Evolutionary conservation across 2,329 filamentous ascomycete species (phyloP), one percentile per base, ranked within the genome.

Genomic region (Colletotrichum karsti): DNA sequence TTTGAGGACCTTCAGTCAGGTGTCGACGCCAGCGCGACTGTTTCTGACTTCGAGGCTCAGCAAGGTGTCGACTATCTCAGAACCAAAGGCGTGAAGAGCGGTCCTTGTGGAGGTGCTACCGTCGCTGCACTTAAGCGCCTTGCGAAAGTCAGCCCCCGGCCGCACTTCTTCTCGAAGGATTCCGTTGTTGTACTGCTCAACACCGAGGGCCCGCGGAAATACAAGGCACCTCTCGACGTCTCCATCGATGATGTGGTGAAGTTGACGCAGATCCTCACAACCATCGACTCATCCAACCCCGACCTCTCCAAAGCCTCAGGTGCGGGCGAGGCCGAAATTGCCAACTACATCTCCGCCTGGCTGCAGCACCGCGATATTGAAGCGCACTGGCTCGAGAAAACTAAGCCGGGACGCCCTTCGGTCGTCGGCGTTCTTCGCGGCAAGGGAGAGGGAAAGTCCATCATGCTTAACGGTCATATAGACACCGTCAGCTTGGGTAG

Each of bases 1-100:
- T 95, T 91, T 90, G 83, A 88, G 0, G 74, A 88, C 0, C 75
- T 95, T 4, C 77, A 81, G 7, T 74, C 80, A 0, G 87, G 89
- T 0, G 83, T 93, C 0, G 88, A 92, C 77, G 87, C 85, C 1
- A 87, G 85, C 58, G 77, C 90, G 0, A 86, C 85, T 0, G 84
- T 94, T 0, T 87, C 85, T 0, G 91, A 93, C 70, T 75, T 77
- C 12, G 90, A 94, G 67, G 83, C 87, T 0, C 91, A 94, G 71
- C 64, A 79, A 0, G 88, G 89, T 0, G 82, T 89, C 0, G 71
- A 84, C 69, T 84, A 90, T 58, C 79, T 94, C 2, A 75, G 83
- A 12, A 72, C 73, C 0, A 73, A 80, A 2, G 82, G 80, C 0
- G 75, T 92, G 1, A 75, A 78, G 37, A 83, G 84, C 28, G 90